Base-by-base conservation (phyloP, 2,329 filamentous ascomycete genomes). In the Colletotrichum lupini region DNA sequence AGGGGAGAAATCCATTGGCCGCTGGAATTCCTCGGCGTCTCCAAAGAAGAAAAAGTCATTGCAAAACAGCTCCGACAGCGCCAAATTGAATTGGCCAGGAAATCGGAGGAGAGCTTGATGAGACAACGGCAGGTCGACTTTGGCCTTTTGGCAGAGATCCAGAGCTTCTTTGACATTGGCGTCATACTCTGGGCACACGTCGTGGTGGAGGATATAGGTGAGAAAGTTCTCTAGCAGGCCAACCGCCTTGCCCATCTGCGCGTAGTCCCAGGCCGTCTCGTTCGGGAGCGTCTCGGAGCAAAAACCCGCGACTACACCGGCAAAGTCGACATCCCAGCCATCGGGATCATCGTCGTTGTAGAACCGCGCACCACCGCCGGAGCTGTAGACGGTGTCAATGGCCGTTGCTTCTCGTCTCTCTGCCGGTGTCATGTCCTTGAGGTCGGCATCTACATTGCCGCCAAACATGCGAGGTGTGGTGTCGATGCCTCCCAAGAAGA, bases 191-290 rank as follows among this genome's bases (percentile, higher is more conserved):
- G 93, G 92, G 78, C 95, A 98, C 19, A 97, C 96, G 49, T 93
- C 89, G 79, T 98, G 95, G 73, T 93, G 90, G 11, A 95, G 86
- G 0, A 98, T 86, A 76, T 98, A 99, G 76, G 94, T 94, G 75
- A 98, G 90, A 79, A 98, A 98, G 79, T 97, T 97, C 73, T 91
- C 90, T 53, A 98, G 87, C 0, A 97, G 90, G 42, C 89, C 87
- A 24, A 92, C 90, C 3, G 91, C 91, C 7, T 87, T 82, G n/a
- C 88, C 83, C 74, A 95, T 87, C 14, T 87, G 82, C 0, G 83
- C 80, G 19, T 83, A 85, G 14, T 91, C 88, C 61, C 90, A 89
- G 22, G 89, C 86, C 49, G 90, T 89, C 49, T 89, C 84, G 55
- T 86, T 87, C 5, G 73, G 52, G 0, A 68, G n/a, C 2, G 75